Conservation (phyloP, 2,329 filamentous ascomycete species). For the Onygena corvina region DNA sequence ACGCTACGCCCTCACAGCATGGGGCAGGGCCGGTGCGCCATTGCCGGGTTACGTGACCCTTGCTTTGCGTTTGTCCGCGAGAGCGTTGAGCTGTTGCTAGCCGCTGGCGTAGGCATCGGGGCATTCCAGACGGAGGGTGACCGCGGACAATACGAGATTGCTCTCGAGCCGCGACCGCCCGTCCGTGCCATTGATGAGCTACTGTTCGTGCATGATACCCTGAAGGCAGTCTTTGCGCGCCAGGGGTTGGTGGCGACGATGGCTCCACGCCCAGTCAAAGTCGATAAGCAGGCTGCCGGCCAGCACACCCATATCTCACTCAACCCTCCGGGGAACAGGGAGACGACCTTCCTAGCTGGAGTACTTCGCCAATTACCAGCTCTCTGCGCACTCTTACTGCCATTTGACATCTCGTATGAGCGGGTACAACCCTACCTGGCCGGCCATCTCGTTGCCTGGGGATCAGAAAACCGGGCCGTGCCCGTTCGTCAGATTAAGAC, state of each 20-base stretch:
- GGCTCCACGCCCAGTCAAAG: slow-evolving; percentile 14
- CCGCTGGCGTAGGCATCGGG: slow-evolving; percentile 11
- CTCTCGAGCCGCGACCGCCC: slow-evolving; percentile 14
- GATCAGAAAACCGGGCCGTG: slow-evolving; percentile 14
- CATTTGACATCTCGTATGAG: slow-evolving; percentile 13
- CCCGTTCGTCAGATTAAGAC: slow-evolving; percentile 17
- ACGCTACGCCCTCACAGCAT: not conserved
- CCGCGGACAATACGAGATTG: slow-evolving; percentile 16
- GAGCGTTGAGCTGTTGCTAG: not conserved
- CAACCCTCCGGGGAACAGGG: not conserved
- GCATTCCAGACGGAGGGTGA: slow-evolving; percentile 14
- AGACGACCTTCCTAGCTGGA: slow-evolving; percentile 13
- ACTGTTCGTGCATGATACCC: slow-evolving; percentile 12
- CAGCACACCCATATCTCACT: slow-evolving; percentile 17
- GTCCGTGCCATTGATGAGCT: slow-evolving; percentile 17
- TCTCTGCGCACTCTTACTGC: slow-evolving; percentile 13
- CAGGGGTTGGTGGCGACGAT: slow-evolving; percentile 17
- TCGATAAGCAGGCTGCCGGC: not conserved
- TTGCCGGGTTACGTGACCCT: slow-evolving; percentile 3
- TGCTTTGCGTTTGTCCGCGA: slow-evolving; percentile 4
- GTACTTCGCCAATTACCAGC: slow-evolving; percentile 11
- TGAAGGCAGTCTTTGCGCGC: slow-evolving; percentile 15
- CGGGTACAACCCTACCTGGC: slow-evolving; percentile 9
- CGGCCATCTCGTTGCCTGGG: slow-evolving; percentile 15
- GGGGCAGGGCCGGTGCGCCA: not conserved